Percentiles rank a stretch among this genome's conserved stretches.
These are phyloP conservation scores for Fraxinus sp. DNA, from an alignment of 305 asterid genomes.

Conservation along the genomic window DNA sequence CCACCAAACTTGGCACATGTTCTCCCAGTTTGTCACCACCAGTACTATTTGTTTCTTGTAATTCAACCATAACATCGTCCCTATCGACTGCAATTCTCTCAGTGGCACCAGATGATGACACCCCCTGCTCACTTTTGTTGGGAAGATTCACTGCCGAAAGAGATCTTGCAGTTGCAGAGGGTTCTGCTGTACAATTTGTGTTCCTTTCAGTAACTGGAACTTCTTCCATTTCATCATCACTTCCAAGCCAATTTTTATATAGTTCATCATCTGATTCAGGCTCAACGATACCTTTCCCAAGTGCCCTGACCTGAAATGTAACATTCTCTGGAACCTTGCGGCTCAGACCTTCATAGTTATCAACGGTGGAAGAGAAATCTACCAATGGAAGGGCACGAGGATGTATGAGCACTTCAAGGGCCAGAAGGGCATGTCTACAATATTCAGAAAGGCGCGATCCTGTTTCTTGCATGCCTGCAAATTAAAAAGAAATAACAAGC, in stretches of 20 bases:
- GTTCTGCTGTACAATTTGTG: slow-evolving; percentile 15
- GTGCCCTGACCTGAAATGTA: slow-evolving; percentile 26
- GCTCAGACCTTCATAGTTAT: slow-evolving; percentile 28
- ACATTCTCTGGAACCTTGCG: slow-evolving; percentile 31
- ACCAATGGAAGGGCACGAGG: slow-evolving; percentile 61
- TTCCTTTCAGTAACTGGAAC: slow-evolving; percentile 30
- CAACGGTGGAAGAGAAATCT: slow-evolving; percentile 36
- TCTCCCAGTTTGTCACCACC: slow-evolving; percentile 3
- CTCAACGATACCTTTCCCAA: slow-evolving; percentile 31
- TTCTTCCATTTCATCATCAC: slow-evolving; percentile 42
- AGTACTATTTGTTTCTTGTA: slow-evolving; percentile 14
- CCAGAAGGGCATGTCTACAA: slow-evolving; percentile 63
- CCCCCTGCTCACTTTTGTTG: slow-evolving; percentile 11
- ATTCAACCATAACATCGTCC: slow-evolving; percentile 43
- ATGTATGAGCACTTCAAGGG: slow-evolving; percentile 76
- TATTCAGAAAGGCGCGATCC: slow-evolving; percentile 53
- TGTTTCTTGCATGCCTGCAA: slow-evolving; percentile 57
- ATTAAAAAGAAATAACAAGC: neutral
- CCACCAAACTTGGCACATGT: neutral
- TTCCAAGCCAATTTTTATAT: slow-evolving; percentile 49
- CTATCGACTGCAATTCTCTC: slow-evolving; percentile 21
- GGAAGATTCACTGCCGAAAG: slow-evolving; percentile 17
- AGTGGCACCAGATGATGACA: slow-evolving; percentile 24
- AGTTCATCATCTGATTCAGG: slow-evolving; percentile 61
- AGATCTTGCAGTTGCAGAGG: slow-evolving; percentile 17